These are phyloP conservation scores for Fraxinus anomala DNA, from an alignment of 257 asterid genomes.

Conservation along the genomic window DNA sequence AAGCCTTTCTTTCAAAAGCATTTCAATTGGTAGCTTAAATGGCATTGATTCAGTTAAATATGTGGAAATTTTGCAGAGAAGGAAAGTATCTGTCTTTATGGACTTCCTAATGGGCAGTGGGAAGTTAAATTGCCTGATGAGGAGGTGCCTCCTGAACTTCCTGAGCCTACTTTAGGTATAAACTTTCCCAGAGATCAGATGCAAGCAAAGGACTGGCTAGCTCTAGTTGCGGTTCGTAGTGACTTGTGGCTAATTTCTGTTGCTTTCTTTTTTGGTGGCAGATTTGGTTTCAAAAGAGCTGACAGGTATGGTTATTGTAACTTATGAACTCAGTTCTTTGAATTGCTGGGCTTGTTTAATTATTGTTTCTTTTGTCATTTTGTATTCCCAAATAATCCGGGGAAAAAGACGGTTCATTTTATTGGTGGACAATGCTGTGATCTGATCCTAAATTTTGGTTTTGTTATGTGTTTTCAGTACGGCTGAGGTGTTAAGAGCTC, in stretches of 20 bases:
- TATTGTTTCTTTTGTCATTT: slow-evolving; percentile 13
- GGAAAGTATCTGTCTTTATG: slow-evolving; percentile 80
- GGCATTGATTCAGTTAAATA: slow-evolving; percentile 10
- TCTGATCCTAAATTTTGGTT: neutral
- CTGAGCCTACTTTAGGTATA: slow-evolving; percentile 82
- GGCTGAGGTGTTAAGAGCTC: slow-evolving; percentile 18
- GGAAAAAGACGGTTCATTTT: slow-evolving; percentile 1
- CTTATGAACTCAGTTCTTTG: slow-evolving; percentile 5
- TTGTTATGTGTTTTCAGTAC: neutral
- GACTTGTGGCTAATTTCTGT: slow-evolving; percentile 81
- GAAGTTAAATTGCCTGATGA: slow-evolving; percentile 79
- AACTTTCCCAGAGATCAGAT: slow-evolving; percentile 87
- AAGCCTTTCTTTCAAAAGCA: slow-evolving; percentile 14
- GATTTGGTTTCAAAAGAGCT: slow-evolving; percentile 70
- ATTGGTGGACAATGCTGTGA: slow-evolving; percentile 20
- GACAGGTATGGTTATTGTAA: slow-evolving; percentile 50
- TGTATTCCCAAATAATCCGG: neutral
- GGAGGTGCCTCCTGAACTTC: slow-evolving; percentile 87
- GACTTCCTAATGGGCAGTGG: slow-evolving; percentile 72
- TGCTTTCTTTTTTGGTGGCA: slow-evolving; percentile 73
- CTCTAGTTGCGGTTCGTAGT: slow-evolving; percentile 81
- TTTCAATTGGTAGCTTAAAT: slow-evolving; percentile 18
- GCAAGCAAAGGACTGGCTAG: slow-evolving; percentile 78
- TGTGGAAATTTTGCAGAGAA: slow-evolving; percentile 49
- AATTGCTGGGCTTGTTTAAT: neutral